These are phyloP conservation scores for Pestalotiopsis sp. DNA, from an alignment of 2,329 filamentous ascomycete genomes.

Conservation along the genomic window DNA sequence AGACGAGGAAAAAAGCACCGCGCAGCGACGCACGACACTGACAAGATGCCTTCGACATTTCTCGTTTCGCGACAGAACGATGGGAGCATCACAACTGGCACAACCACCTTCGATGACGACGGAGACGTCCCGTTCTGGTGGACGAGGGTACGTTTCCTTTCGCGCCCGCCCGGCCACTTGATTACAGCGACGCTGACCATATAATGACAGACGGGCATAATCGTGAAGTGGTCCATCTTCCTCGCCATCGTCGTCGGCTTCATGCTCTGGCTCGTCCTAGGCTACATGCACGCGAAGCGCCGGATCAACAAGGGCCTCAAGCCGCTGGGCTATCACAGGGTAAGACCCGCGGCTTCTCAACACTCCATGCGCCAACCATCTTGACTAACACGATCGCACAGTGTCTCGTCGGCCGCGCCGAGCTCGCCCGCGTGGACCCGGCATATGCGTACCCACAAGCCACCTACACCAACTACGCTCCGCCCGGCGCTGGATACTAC, in stretches of 20 bases:
- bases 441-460: conserved; percentile 48
- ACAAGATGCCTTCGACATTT: conserved; percentile 10
- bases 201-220: conserved; percentile 55
- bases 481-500: conserved; percentile 37
- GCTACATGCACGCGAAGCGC: conserved; percentile 70
- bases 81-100: not conserved
- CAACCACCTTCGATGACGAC: not conserved
- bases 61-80: conserved; percentile 8
- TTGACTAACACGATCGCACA: conserved; percentile 25
- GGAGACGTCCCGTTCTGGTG: conserved; percentile 12
- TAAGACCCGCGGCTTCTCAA: conserved; percentile 36
- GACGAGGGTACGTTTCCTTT: conserved; percentile 1
- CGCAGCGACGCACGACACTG: not conserved
- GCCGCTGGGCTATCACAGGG: conserved; percentile 72
- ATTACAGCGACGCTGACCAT: not conserved
- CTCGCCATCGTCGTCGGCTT: conserved; percentile 61
- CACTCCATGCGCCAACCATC: not conserved
- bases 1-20: not conserved
- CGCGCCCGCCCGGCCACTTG: not conserved
- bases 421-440: conserved; percentile 50
- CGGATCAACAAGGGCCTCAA: conserved; percentile 67
- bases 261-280: conserved; percentile 64
- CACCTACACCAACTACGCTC: conserved; percentile 42
- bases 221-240: conserved; percentile 74
- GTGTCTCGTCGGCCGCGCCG: conserved; percentile 54